Evolutionary conservation across 495 filamentous ascomycete genomes (phyloP), one percentile per base, ranked within the genome.

Genomic region (Aspergillus homomorphus): DNA sequence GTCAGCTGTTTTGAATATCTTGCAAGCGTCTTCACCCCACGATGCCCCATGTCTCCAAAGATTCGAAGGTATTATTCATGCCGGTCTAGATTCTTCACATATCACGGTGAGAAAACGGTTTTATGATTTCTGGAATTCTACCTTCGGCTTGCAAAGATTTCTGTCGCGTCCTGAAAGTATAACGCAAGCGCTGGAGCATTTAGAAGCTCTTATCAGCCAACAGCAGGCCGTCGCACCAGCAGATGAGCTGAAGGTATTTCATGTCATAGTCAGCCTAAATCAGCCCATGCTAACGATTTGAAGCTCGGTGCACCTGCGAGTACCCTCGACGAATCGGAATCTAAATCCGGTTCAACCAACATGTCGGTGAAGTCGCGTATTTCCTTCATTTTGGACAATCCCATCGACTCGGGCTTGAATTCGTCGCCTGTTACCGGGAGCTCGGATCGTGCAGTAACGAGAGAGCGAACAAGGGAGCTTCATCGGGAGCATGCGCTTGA

Each of bases 121-220:
- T 26, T 67, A 88, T 22, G 73, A 74, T 6, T 74, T 84, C 56
- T 90, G 86, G 86, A 82, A 83, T 52, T 59, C 72, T 1, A 84
- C 77, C 0, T 87, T 87, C 67, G 82, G 77, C 1, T 61, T 57
- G 33, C 73, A 81, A 56, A 62, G 74, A 8, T 57, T 53, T 8
- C 51, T 84, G 8, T 64, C 72, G 41, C 84, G 82, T 65, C 76
- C 84, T 2, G 53, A 64, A 16, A 57, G 65, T n/a, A 65, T 90
- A 19, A 71, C 73, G 44, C 59, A 59, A 4, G 79, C 78, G 12
- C 63, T 90, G 28, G 69, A 71, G 26, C 75, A 70, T 28, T 64
- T 87, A 16, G 63, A 73, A 26, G 62, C 70, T 12, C 62, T 76
- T 20, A 74, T 80, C 4, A 80, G 80, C 82, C 57, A 85, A 19